phyloP scores from a whole-genome alignment of 2,329 filamentous ascomycete species.

The Ceratocystiopsis sp. region DNA sequence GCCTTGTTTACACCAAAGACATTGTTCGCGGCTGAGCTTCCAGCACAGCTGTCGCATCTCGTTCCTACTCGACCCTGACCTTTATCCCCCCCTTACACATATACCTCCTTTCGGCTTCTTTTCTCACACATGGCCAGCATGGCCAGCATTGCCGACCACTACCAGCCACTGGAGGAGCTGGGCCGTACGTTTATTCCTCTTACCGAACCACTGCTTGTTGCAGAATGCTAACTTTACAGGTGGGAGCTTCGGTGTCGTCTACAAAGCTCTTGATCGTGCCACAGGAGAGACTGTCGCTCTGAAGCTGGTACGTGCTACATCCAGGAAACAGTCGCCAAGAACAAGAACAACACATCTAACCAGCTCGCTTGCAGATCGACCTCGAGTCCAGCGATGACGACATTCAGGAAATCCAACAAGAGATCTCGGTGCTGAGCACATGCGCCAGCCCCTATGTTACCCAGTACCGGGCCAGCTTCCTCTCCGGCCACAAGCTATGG shows the following conservation, averaged over 20 bases:
- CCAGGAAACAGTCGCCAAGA: neutral
- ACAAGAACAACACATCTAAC: neutral
- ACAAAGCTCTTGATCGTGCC: conserved; percentile 82
- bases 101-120: too few species aligned
- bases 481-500: conserved; percentile 95
- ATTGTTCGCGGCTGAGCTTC: too few species aligned
- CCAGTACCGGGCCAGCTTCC: conserved; percentile 89
- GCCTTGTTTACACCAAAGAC: too few species aligned
- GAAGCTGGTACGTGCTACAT: conserved; percentile 57
- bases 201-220: too few species aligned
- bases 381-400: conserved; percentile 98
- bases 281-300: conserved; percentile 92
- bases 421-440: conserved; percentile 87
- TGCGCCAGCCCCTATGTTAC: conserved; percentile 90
- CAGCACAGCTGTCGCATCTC: too few species aligned
- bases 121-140: conserved; percentile 14
- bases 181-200: conserved; percentile 42
- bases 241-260: conserved; percentile 91
- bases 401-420: conserved; percentile 93
- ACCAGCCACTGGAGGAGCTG: conserved; percentile 90
- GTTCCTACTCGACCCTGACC: too few species aligned
- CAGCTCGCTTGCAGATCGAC: conserved; percentile 52
- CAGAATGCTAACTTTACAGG: conserved; percentile 29
- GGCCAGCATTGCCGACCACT: conserved; percentile 62
- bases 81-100: too few species aligned